Conservation (phyloP, 495 filamentous ascomycete genomes). For the Polyplosphaeria fusca region DNA sequence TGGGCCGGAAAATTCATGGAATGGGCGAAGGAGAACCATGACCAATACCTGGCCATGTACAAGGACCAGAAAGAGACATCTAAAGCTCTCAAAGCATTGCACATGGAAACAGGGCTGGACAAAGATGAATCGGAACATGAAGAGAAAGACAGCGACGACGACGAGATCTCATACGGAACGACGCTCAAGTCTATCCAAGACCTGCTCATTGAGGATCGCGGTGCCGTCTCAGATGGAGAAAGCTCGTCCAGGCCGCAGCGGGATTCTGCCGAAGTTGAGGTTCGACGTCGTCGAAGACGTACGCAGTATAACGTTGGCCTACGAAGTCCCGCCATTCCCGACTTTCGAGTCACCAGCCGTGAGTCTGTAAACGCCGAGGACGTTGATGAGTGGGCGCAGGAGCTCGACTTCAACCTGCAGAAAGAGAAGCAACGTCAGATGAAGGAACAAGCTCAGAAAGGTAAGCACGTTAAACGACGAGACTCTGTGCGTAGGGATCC, state of each 20-base stretch:
- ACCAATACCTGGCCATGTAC: neutral
- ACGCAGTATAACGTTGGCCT: neutral
- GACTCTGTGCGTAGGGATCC: neutral
- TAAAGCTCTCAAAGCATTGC: neutral
- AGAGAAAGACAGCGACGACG: neutral
- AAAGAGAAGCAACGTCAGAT: neutral
- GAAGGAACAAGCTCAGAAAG: neutral
- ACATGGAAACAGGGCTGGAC: neutral
- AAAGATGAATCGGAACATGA: neutral
- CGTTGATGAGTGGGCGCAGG: neutral
- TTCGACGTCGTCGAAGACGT: neutral
- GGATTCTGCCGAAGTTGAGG: neutral
- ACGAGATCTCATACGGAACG: neutral
- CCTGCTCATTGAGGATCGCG: too few relatives aligned
- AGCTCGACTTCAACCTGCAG: neutral
- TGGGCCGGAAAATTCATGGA: constrained; percentile 4
- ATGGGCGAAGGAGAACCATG: neutral
- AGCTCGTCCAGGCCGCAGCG: neutral
- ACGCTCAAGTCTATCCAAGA: too few relatives aligned
- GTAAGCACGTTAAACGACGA: neutral
- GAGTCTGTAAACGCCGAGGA: neutral
- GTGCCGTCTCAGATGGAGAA: neutral
- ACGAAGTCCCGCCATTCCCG: too few relatives aligned
- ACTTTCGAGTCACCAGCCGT: too few relatives aligned
- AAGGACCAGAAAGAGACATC: neutral